Evolutionary conservation across 495 filamentous ascomycete species (phyloP).

Genomic region (Podospora pseudoanserina): DNA sequence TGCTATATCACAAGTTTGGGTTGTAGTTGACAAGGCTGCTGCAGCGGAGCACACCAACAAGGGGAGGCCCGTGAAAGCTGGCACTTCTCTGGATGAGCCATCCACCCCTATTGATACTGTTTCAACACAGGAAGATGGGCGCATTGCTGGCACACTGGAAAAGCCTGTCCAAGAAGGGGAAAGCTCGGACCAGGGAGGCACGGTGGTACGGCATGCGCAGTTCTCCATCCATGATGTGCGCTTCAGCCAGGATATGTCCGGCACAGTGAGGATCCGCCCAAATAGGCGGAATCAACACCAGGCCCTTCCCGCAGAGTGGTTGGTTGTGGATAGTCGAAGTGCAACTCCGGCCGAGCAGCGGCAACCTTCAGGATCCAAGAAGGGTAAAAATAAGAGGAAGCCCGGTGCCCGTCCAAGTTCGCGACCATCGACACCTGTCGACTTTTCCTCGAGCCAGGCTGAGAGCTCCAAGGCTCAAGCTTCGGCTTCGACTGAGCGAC

Average conservation of each 20-base stretch:
- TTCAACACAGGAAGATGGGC: neutral
- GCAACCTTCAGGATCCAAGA: neutral
- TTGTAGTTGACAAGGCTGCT: neutral
- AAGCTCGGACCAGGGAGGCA: neutral
- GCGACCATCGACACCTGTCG: neutral
- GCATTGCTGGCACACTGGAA: neutral
- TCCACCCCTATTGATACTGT: neutral
- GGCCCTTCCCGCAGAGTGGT: neutral
- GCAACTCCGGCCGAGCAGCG: too few species aligned
- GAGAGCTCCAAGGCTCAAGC: neutral
- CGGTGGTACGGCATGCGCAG: too few species aligned
- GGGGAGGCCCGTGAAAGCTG: neutral
- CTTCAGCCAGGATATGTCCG: neutral
- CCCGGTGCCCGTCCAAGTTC: neutral
- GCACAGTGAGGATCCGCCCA: neutral
- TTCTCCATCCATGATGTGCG: neutral
- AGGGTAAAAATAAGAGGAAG: neutral
- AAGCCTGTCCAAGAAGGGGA: neutral
- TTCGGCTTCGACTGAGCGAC: neutral
- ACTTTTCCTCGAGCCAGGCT: neutral
- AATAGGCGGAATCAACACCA: neutral
- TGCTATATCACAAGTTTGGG: too few species aligned
- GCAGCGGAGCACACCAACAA: neutral
- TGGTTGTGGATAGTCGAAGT: neutral
- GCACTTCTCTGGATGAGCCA: neutral